phyloP scores from a whole-genome alignment of 2,329 filamentous ascomycete species.

The Reticulascus tulasneorum region DNA sequence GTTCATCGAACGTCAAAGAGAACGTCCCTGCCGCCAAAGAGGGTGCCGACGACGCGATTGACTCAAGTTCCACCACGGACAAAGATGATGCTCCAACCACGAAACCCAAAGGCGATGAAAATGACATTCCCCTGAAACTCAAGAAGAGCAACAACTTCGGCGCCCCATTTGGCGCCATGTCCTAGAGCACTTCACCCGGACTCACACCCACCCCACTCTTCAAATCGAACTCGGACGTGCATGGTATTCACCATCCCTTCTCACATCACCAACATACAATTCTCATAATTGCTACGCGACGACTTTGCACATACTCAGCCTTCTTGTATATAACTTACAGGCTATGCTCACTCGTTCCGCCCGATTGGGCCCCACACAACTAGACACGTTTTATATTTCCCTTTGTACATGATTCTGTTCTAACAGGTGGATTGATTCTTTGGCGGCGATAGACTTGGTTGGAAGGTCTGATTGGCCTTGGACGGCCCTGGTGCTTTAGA shows the following conservation, averaged over 20 bases:
- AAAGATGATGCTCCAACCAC: constrained; percentile 19
- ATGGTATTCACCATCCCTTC: too few species aligned
- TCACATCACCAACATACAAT: constrained; percentile 1
- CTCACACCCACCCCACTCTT: too few species aligned
- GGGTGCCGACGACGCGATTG: constrained; percentile 10
- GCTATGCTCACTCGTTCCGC: constrained; percentile 4
- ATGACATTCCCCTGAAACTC: constrained; percentile 43
- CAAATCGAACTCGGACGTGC: too few species aligned
- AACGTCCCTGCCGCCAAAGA: constrained; percentile 1
- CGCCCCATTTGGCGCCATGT: constrained; percentile 14
- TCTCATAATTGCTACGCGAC: constrained; percentile 3
- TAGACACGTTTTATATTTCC: too few species aligned
- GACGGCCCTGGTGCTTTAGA: not conserved
- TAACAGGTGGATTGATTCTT: constrained; percentile 1
- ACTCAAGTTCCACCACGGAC: constrained; percentile 11
- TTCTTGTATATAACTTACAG: constrained; percentile 8
- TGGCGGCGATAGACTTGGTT: constrained; percentile 6
- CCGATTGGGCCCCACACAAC: too few species aligned
- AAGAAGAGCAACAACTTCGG: constrained; percentile 34
- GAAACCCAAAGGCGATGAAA: constrained; percentile 25
- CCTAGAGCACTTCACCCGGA: constrained; percentile 3
- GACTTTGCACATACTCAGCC: constrained; percentile 9
- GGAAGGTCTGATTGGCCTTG: too few species aligned
- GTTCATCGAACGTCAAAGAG: constrained; percentile 7
- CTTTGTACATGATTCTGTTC: too few species aligned